Evolutionary conservation across 176 grass and related monocot genomes (phyloP).

Genomic region (Bolboschoenus planiculmis): DNA sequence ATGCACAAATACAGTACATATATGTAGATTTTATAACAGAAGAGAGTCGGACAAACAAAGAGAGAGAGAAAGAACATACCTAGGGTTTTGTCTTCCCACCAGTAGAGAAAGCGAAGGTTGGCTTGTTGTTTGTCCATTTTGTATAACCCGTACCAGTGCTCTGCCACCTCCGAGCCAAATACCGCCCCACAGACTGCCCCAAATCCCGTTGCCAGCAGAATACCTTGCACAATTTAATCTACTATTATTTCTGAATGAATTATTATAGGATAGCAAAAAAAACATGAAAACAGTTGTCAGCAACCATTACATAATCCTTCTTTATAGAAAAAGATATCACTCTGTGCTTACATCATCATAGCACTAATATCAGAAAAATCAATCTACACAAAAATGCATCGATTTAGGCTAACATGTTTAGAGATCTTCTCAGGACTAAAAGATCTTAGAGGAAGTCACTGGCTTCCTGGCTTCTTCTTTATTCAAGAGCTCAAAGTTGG

Average conservation of each 20-base stretch:
- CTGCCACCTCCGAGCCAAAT: conserved; percentile 79
- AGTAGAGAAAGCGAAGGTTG: conserved; percentile 95
- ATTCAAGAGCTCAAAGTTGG: no score
- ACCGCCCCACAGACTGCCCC: conserved; percentile 66
- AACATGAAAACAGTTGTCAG: background rate
- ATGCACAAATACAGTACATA: background rate
- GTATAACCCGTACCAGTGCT: conserved; percentile 85
- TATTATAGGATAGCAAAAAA: background rate
- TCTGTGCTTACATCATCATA: background rate
- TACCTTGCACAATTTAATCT: conserved; percentile 28
- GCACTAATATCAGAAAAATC: background rate
- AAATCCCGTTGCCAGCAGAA: conserved; percentile 71
- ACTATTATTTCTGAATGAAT: background rate
- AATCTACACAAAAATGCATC: background rate
- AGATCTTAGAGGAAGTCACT: no score
- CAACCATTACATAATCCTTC: background rate
- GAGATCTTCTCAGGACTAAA: no score
- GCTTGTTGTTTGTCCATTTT: conserved; percentile 81
- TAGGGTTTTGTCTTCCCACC: conserved; percentile 99
- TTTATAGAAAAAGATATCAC: no score
- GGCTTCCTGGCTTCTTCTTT: no score
- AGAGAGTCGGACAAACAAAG: background rate
- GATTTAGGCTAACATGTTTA: background rate
- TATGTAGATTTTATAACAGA: background rate
- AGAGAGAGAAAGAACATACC: conserved; percentile 32